Conservation (phyloP, 495 filamentous ascomycete species). For the Penicillium psychrofluorescens region DNA sequence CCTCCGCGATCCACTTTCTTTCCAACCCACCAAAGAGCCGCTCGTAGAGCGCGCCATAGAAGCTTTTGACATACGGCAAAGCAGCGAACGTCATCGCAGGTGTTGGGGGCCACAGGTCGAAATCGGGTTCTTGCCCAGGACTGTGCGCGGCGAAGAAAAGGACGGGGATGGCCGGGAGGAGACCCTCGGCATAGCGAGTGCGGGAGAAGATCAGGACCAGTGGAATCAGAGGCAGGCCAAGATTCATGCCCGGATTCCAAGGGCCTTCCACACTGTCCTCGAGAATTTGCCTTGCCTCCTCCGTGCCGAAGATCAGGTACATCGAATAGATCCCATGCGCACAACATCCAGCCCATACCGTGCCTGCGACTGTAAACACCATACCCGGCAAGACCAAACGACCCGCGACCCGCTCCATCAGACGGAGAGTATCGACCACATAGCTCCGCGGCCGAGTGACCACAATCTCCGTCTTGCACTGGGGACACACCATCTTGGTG, state of each 20-base stretch:
- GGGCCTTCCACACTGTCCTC: slow-evolving; percentile 29
- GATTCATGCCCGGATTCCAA: slow-evolving; percentile 34
- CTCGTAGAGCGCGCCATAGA: slow-evolving; percentile 63
- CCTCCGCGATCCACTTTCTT: slow-evolving; percentile 56
- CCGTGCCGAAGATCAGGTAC: slow-evolving; percentile 54
- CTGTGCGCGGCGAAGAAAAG: slow-evolving; percentile 50
- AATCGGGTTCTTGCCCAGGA: slow-evolving; percentile 33
- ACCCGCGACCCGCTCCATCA: slow-evolving; percentile 46
- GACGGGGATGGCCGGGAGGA: slow-evolving; percentile 56
- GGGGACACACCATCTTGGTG: slow-evolving; percentile 66
- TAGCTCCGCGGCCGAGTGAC: slow-evolving; percentile 65
- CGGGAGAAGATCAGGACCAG: slow-evolving; percentile 52
- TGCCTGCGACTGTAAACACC: slow-evolving; percentile 44
- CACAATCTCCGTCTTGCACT: slow-evolving; percentile 76
- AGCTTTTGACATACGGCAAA: slow-evolving; percentile 59
- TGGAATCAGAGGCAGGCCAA: slow-evolving; percentile 59
- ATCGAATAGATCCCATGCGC: slow-evolving; percentile 54
- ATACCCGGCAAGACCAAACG: slow-evolving; percentile 52
- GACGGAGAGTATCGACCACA: slow-evolving; percentile 52
- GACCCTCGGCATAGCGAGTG: slow-evolving; percentile 48
- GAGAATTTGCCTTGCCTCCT: slow-evolving; percentile 48
- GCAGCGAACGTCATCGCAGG: slow-evolving; percentile 61
- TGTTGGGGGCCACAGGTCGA: slow-evolving; percentile 65
- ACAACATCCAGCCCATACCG: slow-evolving; percentile 48
- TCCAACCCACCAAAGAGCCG: slow-evolving; percentile 55